A percentile compares a stretch with the other conserved stretches of the same genome.
Conservation (phyloP, 495 filamentous ascomycete genomes). For the Platismatia glauca region DNA sequence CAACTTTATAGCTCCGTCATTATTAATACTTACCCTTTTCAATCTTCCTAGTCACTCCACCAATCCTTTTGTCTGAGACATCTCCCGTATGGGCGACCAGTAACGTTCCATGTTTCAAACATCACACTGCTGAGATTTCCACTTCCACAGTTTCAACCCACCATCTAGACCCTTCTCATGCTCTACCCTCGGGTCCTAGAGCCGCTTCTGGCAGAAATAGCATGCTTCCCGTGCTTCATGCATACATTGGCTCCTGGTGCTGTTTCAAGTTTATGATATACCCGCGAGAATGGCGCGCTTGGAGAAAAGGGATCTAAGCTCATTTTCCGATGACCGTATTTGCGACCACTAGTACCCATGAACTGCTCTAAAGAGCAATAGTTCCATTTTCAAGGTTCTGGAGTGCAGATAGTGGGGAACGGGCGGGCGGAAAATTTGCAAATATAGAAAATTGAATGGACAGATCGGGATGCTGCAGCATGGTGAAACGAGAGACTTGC, state of each 20-base stretch:
- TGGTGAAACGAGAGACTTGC: constrained; percentile 11
- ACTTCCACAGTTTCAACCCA: neutral
- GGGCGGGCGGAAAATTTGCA: neutral
- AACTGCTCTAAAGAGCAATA: neutral
- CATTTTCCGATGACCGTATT: constrained; percentile 1
- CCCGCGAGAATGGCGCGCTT: constrained; percentile 14
- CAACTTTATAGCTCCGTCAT: neutral
- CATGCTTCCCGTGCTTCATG: constrained; percentile 7
- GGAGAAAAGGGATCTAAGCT: neutral
- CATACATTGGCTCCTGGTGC: neutral
- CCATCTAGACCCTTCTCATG: neutral
- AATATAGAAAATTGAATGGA: constrained; percentile 11
- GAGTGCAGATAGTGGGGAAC: neutral
- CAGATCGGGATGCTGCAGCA: constrained; percentile 10
- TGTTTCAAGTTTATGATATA: constrained; percentile 12
- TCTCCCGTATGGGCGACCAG: neutral
- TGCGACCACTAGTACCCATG: constrained; percentile 1
- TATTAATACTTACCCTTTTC: neutral
- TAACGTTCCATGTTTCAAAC: neutral
- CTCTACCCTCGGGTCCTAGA: neutral
- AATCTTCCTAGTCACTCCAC: neutral
- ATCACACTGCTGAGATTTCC: neutral
- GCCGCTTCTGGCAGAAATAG: constrained; percentile 4
- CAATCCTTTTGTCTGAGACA: neutral
- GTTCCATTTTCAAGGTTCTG: neutral